Evolutionary conservation across 1,284 basidiomycete genomes (phyloP).

Genomic region (Marasmius fiardii): DNA sequence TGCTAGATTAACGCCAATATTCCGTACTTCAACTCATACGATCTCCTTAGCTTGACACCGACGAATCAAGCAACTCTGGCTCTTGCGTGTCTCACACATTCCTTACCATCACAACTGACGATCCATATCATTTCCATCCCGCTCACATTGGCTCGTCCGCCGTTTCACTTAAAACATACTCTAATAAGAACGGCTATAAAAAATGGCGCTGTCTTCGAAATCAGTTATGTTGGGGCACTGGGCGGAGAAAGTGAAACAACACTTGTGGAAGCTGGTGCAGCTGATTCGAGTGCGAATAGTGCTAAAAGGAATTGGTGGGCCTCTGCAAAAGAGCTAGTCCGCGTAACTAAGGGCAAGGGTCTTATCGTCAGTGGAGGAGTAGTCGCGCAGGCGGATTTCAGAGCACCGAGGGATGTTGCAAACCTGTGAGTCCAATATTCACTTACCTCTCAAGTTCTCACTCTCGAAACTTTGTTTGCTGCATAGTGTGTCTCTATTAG

Average conservation of each 20-base stretch:
- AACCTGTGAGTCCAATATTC: constrained; percentile 56
- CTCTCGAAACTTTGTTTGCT: constrained; percentile 2
- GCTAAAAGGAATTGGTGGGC: constrained; percentile 84
- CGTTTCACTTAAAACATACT: constrained; percentile 81
- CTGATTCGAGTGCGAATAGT: constrained; percentile 42
- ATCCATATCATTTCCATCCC: constrained; percentile 83
- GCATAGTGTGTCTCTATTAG: constrained; percentile 63
- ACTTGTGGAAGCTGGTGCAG: constrained; percentile 42
- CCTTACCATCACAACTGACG: constrained; percentile 73
- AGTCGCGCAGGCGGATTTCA: constrained; percentile 50
- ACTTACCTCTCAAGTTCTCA: not conserved
- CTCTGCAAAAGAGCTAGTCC: constrained; percentile 64
- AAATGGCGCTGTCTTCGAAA: constrained; percentile 83
- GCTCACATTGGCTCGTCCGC: constrained; percentile 73
- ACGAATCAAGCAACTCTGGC: constrained; percentile 72
- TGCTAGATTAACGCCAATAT: constrained; percentile 59
- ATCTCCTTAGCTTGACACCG: constrained; percentile 73
- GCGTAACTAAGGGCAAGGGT: constrained; percentile 76
- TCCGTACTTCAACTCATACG: constrained; percentile 59
- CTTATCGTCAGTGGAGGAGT: constrained; percentile 68
- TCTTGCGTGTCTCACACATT: constrained; percentile 77
- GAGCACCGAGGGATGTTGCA: constrained; percentile 66
- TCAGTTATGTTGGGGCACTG: constrained; percentile 72
- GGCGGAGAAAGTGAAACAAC: constrained; percentile 52
- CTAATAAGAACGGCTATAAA: constrained; percentile 77